A percentile compares a stretch with the other conserved stretches of the same genome.
Conservation (phyloP, 1,284 basidiomycete genomes). For the Pisolithus thermaeus region DNA sequence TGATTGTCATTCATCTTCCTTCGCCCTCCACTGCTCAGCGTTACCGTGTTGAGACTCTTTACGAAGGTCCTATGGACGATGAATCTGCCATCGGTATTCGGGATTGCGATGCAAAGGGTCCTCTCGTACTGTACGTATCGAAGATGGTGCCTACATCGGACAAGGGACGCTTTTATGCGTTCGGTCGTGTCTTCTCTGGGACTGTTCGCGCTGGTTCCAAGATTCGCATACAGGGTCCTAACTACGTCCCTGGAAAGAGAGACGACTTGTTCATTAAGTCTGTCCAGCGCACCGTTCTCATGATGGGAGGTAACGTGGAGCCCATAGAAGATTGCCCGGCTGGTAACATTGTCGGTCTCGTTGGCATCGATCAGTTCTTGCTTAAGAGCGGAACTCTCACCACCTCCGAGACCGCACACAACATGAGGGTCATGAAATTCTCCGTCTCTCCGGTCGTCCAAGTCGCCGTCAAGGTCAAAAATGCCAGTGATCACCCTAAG, state of each 20-base stretch:
- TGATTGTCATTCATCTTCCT: constrained; percentile 99
- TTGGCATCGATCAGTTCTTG: constrained; percentile 99
- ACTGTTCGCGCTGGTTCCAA: constrained; percentile 97
- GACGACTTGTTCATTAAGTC: constrained; percentile 98
- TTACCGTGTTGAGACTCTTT: constrained; percentile 99
- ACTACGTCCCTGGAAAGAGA: constrained; percentile 99
- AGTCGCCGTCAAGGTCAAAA: constrained; percentile 99
- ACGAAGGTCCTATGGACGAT: constrained; percentile 99
- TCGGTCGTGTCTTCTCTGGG: constrained; percentile 99
- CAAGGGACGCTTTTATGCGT: constrained; percentile 99
- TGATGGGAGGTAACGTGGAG: constrained; percentile 99
- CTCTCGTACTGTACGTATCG: constrained; percentile 97
- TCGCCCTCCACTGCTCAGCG: constrained; percentile 96
- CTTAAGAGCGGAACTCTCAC: constrained; percentile 99
- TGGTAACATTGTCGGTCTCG: constrained; percentile 98
- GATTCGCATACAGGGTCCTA: constrained; percentile 99
- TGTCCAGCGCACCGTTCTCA: constrained; percentile 97
- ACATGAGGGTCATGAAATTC: constrained; percentile 99
- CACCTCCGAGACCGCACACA: constrained; percentile 97
- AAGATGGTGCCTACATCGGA: constrained; percentile 99
- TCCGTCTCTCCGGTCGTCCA: constrained; percentile 99
- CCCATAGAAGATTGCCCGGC: constrained; percentile 99
- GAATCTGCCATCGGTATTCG: constrained; percentile 98
- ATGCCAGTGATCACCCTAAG: constrained; percentile 97
- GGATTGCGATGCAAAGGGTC: constrained; percentile 96